Base-by-base conservation (phyloP, 345 rosid genomes). In the Salix caprea region DNA sequence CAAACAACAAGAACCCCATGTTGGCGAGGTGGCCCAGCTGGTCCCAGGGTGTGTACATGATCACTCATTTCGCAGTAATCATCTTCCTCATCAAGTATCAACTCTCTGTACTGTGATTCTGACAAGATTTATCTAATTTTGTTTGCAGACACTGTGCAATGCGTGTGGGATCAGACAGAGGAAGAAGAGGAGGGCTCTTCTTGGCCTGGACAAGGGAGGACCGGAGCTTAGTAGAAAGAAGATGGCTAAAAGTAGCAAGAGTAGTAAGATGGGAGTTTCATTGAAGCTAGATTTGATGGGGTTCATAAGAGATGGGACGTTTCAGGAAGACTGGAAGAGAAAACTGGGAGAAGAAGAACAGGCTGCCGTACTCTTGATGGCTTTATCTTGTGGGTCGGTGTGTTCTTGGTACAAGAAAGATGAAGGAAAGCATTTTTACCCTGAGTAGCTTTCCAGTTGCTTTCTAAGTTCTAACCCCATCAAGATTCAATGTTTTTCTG, bases 111-210 rank as follows among this genome's bases (percentile, higher is more conserved):
- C 26, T 46, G 9, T 71, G 50, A 13, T 58, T 37, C 26, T 58
- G 32, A 62, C 30, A 61, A 30, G 26, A 28, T 26, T 71, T 60
- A 52, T 69, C 39, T 12, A 2, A 18, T 39, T 50, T 69, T 72
- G 65, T 10, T 18, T 85, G 76, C 85, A 94, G 98, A 89, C 97
- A 2, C 82, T 92, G 74, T 94, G 98, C 62, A 92, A 94, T 83
- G 98, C 98, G 8, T 92, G 98, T 76, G 98, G 97, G 84, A 94
- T 94, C 81, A 91, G 92, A 75, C 80, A 89, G 74, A 89, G 97
- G 74, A 94, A 94, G 84, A 86, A 79, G 86, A 89, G 78, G 61
- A 89, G 86, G 67, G 89, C 80, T 21, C 42, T 79, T 64, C 52
- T 84, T 23, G 88, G 86, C 3, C 6, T 69, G 69, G 83, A 80